Percentiles rank a stretch among this genome's conserved stretches.
phyloP scores from a whole-genome alignment of 2,329 filamentous ascomycete species.

The Achaetomium macrosporum region DNA sequence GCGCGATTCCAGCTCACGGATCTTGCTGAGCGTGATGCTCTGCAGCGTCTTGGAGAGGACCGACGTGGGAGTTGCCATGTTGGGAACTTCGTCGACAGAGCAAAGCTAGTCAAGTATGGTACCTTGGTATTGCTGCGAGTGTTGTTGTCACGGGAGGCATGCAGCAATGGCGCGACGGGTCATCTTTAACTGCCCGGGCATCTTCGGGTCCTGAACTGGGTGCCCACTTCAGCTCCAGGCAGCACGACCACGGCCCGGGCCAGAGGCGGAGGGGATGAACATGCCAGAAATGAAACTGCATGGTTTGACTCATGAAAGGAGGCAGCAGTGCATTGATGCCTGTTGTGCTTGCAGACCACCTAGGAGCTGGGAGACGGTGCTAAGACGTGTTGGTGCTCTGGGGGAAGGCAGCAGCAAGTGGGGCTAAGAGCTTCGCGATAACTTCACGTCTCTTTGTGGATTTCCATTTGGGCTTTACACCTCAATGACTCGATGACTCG shows the following conservation, averaged over 20 bases:
- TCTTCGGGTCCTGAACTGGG: neutral
- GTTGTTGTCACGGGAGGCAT: too few species aligned
- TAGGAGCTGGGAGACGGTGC: too few species aligned
- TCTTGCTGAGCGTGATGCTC: constrained; percentile 29
- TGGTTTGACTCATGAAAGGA: neutral
- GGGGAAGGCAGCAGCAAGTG: constrained; percentile 8
- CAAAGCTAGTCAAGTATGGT: neutral
- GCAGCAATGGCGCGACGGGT: too few species aligned
- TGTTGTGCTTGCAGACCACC: too few species aligned
- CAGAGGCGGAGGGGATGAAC: too few species aligned
- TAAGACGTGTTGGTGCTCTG: too few species aligned
- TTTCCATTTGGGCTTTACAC: too few species aligned
- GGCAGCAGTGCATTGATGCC: too few species aligned
- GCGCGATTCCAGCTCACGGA: constrained; percentile 28
- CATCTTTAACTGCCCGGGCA: neutral
- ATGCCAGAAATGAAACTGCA: too few species aligned
- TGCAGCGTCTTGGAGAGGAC: constrained; percentile 28
- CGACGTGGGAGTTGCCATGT: constrained; percentile 21
- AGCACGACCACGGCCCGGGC: constrained; percentile 3
- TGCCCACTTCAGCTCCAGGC: constrained; percentile 11
- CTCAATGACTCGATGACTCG: too few species aligned
- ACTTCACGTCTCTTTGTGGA: neutral
- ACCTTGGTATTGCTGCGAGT: neutral
- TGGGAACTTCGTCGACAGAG: neutral
- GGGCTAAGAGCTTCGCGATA: neutral